Evolutionary conservation across 306 rosid species (phyloP), one percentile per base, ranked within the genome.

Genomic region (apple (Malus domestica)): DNA sequence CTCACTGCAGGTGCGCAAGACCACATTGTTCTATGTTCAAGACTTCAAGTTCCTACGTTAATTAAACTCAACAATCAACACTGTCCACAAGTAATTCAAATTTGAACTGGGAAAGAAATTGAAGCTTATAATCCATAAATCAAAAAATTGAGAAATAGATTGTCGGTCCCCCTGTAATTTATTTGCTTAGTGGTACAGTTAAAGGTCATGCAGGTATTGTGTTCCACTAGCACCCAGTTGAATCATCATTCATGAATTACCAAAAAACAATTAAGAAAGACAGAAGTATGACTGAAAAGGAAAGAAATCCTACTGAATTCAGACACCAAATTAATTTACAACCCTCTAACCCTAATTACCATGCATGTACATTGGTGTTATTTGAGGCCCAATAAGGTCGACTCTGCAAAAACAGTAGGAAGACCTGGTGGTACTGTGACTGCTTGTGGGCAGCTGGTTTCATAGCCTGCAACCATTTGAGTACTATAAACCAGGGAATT

Each of bases 401-500:
- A 82, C 14, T 89, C 86, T 5, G 86, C 79, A 61, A 85, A 87
- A 81, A 82, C 82, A 75, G 76, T 60, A 82, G 81, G 62, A n/a
- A 3, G 88, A 54, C 67, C 80, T 58, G 33, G 62, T 5, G 70
- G 86, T 67, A 75, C 30, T 40, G 18, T 18, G 2, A 51, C 20
- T 51, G 69, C 84, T 58, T 35, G 70, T 55, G 77, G 87, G 81
- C 79, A 86, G 77, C 14, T 44, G 25, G 75, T 84, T 72, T 87
- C 89, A 65, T 78, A 88, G n/a, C 84, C 88, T 76, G 96, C 88
- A 79, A 88, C 85, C 84, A 87, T 66, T 76, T 85, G 83, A 23
- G 92, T 16, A 54, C 67, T 22, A 55, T 51, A 51, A 79, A 83
- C 88, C 78, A 85, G 68, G 70, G 97, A 86, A 73, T 67, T 86